Conservation (phyloP, 306 rosid species). For the Cicer judaicum region DNA sequence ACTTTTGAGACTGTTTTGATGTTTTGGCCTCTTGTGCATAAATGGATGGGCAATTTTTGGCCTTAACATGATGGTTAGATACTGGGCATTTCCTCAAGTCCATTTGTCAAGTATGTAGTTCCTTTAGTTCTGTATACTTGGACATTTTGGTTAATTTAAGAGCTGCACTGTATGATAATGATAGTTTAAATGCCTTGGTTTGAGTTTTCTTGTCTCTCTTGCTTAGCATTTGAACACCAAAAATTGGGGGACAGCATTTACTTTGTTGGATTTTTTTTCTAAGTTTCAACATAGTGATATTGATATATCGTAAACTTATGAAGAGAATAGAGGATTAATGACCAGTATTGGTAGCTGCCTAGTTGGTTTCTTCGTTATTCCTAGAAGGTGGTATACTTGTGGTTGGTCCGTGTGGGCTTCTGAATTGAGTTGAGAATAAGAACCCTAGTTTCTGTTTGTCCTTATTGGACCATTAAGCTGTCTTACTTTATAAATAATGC, state of each 20-base stretch:
- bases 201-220: not conserved
- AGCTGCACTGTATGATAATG: conserved; percentile 51
- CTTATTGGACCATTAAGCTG: not conserved
- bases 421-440: not conserved
- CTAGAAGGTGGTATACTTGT: not conserved
- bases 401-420: not conserved
- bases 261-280: not conserved
- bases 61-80: conserved; percentile 56
- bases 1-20: conserved; percentile 56
- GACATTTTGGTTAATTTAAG: conserved; percentile 53
- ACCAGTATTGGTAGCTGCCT: not conserved
- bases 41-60: conserved; percentile 66
- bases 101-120: conserved; percentile 59
- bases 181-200: conserved; percentile 19
- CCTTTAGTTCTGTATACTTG: conserved; percentile 57
- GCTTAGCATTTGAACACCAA: conserved; percentile 6
- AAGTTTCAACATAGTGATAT: not conserved
- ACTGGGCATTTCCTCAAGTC: conserved; percentile 56
- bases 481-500: not conserved
- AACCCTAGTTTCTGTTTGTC: not conserved
- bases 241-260: not conserved
- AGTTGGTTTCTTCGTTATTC: not conserved
- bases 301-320: not conserved
- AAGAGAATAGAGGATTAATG: not conserved
- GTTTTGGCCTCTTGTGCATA: conserved; percentile 82